Evolutionary conservation across 129 eudicot species (phyloP), one percentile per base, ranked within the genome.

Genomic region (Pseudognaphalium luteoalbum): DNA sequence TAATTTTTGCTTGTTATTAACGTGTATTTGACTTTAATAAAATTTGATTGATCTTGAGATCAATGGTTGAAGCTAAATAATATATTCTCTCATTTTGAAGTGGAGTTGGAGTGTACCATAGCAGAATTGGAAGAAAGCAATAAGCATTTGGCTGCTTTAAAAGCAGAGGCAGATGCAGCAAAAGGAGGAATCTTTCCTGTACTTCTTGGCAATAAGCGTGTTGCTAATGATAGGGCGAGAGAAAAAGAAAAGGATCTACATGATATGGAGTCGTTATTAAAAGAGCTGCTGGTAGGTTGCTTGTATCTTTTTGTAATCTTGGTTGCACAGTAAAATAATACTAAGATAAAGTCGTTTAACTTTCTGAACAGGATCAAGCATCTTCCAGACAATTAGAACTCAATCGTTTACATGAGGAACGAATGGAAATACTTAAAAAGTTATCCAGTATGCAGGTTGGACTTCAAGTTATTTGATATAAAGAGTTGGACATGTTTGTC

Each of bases 211-310:
- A 90, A 87, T 78, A 94, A 86, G 86, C 90, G 78, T 80, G 73
- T 73, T 65, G 83, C 83, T 82, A 74, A 78, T 66, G 98, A 89
- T 59, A 89, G 85, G 73, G 80, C 83, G 4, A 80, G 86, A 44
- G 97, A 94, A 72, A 89, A 87, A 78, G 88, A 88, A 72, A 87
- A 87, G 73, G 96, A 94, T 73, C 73, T 91, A 85, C 97, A 87
- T 72, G 97, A 89, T 54, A 83, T 89, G 96, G 98, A 94, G 83
- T 86, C 92, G 29, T 71, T 86, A 33, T 82, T 91, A 44, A 94
- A 88, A 87, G 96, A 94, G 71, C 80, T 87, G 72, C 51, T 79
- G 96, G 98, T 91, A 83, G 50, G 51, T 74, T 63, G 22, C 78
- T 61, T 30, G 47, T 54, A 28, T 50, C 41, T 59, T 14, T 17